A percentile compares a stretch with the other conserved stretches of the same genome.
phyloP scores from a whole-genome alignment of 257 asterid genomes.

The Fraxinus anomala region DNA sequence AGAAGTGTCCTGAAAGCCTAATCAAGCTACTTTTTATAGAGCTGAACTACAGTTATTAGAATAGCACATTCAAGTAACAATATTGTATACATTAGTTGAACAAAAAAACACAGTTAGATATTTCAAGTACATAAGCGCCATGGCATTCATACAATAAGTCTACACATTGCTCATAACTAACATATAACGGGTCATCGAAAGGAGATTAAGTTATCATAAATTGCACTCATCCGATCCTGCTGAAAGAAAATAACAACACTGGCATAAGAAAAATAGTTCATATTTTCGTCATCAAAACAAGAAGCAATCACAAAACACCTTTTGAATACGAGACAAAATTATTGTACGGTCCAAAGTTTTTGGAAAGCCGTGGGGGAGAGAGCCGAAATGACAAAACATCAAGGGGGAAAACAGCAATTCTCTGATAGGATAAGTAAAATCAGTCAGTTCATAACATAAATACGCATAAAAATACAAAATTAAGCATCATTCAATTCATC shows the following conservation, averaged over 20 bases:
- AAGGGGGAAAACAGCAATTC: background rate
- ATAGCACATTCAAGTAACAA: background rate
- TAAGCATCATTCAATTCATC: background rate
- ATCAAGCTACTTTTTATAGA: background rate
- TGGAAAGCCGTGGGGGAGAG: background rate
- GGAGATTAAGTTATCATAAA: conserved; percentile 9
- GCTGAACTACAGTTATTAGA: background rate
- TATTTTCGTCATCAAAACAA: conserved; percentile 5
- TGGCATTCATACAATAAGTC: background rate
- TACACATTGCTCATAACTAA: background rate
- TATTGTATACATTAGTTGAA: background rate
- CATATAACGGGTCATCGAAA: background rate
- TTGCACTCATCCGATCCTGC: background rate
- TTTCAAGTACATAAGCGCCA: background rate
- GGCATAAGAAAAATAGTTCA: background rate
- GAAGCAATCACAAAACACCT: conserved; percentile 3
- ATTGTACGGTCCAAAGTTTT: conserved; percentile 12
- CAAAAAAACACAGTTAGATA: background rate
- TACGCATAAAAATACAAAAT: background rate
- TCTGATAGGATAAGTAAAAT: background rate
- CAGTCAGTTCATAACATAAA: background rate
- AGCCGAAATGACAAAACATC: background rate
- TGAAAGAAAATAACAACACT: background rate
- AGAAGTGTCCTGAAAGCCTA: background rate
- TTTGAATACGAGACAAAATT: background rate